Evolutionary conservation across 148 eudicot species (phyloP).

Genomic region (Rhododendron williamsianum): DNA sequence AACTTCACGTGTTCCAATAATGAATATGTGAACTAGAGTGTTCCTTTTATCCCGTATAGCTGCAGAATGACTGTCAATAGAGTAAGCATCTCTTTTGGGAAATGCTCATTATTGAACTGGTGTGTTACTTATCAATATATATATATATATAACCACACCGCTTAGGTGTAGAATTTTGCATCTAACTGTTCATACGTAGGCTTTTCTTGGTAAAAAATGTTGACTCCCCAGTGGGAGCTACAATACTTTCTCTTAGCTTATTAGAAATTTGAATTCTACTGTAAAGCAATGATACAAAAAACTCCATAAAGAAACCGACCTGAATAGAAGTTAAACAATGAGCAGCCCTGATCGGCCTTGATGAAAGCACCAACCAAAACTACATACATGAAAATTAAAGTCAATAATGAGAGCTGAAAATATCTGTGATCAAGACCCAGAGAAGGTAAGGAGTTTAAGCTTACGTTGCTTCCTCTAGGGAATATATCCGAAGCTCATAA

Average conservation of each 20-base stretch:
- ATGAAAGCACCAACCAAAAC: conserved; percentile 91
- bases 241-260: background rate
- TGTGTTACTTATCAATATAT: background rate
- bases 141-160: background rate
- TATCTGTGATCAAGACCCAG: background rate
- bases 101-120: background rate
- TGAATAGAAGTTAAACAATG: conserved; percentile 98
- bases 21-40: background rate
- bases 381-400: conserved; percentile 18
- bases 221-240: background rate
- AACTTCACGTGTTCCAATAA: background rate
- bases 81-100: background rate
- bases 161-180: background rate
- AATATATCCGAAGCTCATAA: conserved; percentile 95
- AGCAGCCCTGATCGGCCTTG: conserved; percentile 97
- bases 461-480: conserved; percentile 95
- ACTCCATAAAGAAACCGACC: conserved; percentile 37
- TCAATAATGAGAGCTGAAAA: background rate
- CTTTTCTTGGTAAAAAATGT: background rate
- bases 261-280: background rate
- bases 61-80: background rate
- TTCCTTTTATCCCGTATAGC: background rate
- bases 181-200: background rate
- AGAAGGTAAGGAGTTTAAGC: conserved; percentile 9
- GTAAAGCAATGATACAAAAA: background rate